Evolutionary conservation across 371 early-diverging fungal species (phyloP).

Genomic region (Circinella minor): DNA sequence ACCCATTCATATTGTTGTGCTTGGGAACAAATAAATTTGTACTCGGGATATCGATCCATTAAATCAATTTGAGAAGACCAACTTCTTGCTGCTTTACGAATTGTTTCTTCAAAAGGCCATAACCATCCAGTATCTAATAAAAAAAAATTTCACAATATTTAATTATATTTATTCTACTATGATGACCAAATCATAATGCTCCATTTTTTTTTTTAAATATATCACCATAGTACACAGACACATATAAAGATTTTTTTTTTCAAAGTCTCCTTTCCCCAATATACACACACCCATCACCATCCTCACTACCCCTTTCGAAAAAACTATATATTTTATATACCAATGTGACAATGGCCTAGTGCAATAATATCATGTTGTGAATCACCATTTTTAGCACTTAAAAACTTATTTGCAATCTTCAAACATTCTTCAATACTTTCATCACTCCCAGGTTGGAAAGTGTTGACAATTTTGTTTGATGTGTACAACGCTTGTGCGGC

Average conservation of each 20-base stretch:
- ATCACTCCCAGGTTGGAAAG: constrained; percentile 59
- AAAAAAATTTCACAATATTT: background rate
- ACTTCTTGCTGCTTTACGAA: constrained; percentile 91
- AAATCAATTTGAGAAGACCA: constrained; percentile 83
- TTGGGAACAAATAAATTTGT: constrained; percentile 91
- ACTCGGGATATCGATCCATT: constrained; percentile 90
- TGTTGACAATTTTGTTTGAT: constrained; percentile 86
- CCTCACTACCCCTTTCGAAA: no score
- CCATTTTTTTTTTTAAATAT: no score
- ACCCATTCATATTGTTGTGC: constrained; percentile 97
- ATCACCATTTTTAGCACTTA: constrained; percentile 60
- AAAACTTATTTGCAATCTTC: constrained; percentile 64
- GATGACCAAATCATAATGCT: no score
- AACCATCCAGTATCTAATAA: constrained; percentile 74
- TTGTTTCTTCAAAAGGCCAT: constrained; percentile 97
- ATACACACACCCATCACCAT: background rate
- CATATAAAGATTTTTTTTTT: background rate
- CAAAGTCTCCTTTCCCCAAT: background rate
- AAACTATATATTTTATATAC: constrained; percentile 46
- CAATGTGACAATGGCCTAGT: constrained; percentile 89
- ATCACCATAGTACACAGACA: no score
- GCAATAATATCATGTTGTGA: constrained; percentile 72
- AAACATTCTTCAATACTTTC: constrained; percentile 62
- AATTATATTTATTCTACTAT: no score
- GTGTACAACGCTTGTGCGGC: constrained; percentile 80